Evolutionary conservation across 1,284 basidiomycete genomes (phyloP), one percentile per base, ranked within the genome.

Genomic region (Austroboletus novae-zelandiae): DNA sequence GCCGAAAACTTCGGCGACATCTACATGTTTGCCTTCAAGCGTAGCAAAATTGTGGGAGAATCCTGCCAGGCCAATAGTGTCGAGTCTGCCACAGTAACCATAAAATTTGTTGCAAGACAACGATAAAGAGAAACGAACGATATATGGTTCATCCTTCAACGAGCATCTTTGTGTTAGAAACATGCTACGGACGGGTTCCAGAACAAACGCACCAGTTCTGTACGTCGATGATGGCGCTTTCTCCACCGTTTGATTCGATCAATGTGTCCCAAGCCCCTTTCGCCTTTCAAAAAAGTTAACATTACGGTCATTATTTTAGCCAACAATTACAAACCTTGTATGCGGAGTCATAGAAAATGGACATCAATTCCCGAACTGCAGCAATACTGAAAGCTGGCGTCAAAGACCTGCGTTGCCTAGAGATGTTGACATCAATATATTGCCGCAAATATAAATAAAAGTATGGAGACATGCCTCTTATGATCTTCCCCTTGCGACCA

Each of bases 181-280:
- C 8, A 29, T 20, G 5, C 3, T 15, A 6, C 4, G 9, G 6
- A 9, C 17, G 9, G 7, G 3, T 4, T 6, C 6, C 29, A 14
- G 3, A 36, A 25, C 17, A 9, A 14, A 45, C 18, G 4, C 10
- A 57, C 56, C 53, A 58, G 6, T n/a, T 52, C 23, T 83, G 75
- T 6, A 84, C 77, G 25, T 84, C 78, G 25, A 83, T 78, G 11
- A 76, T 50, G 4, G 40, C 10, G 17, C 39, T 34, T 0, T 55
- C 58, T 9, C 64, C 62, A 37, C 64, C 69, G 9, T 51, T 58
- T 0, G 70, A 57, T 23, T 75, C 72, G 2, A 82, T 54, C 15
- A 71, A 56, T 9, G 61, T 55, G 44, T 83, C 80, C 81, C 81
- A 83, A 15, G 61, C 60, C 58, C 58, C 65, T 76, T 81, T 54